Conservation (phyloP, 306 rosid genomes). For the Lathyrus sativus region DNA sequence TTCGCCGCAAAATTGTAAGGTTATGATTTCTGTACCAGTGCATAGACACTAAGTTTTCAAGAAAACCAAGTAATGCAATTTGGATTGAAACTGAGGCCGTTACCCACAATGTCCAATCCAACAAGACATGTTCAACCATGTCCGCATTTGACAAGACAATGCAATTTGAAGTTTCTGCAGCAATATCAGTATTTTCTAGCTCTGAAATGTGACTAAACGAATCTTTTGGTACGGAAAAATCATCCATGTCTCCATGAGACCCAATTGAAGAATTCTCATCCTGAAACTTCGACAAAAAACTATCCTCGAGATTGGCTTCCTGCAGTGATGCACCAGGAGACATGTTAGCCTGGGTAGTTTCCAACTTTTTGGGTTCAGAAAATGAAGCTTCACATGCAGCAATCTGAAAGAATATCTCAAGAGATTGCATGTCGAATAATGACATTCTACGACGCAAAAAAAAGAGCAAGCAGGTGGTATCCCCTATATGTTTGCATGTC, state of each 20-base stretch:
- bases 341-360: conserved; percentile 74
- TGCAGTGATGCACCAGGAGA: conserved; percentile 61
- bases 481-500: conserved; percentile 97
- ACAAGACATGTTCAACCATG: too few relatives aligned
- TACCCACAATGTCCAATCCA: too few relatives aligned
- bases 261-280: conserved; percentile 89
- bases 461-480: conserved; percentile 92
- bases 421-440: too few relatives aligned
- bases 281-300: conserved; percentile 71
- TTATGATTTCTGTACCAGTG: conserved; percentile 98
- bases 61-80: too few relatives aligned
- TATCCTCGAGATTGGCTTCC: conserved; percentile 74
- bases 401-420: too few relatives aligned
- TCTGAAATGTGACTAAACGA: too few relatives aligned
- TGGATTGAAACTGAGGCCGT: too few relatives aligned
- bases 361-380: too few relatives aligned
- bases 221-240: conserved; percentile 86
- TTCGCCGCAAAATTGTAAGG: conserved; percentile 87
- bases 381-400: too few relatives aligned
- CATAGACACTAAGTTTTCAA: conserved; percentile 98
- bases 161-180: too few relatives aligned
- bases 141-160: too few relatives aligned
- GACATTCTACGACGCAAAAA: conserved; percentile 89
- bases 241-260: conserved; percentile 92
- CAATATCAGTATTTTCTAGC: too few relatives aligned